Conservation (phyloP, 441 rosid genomes). For the Erodium moschatum region DNA sequence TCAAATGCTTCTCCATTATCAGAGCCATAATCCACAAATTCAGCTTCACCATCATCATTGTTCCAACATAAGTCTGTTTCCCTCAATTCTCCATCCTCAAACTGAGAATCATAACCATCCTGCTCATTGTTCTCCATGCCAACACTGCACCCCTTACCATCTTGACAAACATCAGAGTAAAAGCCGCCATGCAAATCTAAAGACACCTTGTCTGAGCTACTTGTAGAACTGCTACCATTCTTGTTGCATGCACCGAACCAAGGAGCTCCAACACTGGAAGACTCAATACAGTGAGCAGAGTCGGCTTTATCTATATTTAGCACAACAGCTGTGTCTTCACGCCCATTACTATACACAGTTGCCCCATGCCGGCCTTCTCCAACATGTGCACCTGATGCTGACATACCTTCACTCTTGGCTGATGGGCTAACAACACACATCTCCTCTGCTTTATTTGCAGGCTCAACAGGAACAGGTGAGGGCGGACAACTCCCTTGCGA, state of each 20-base stretch:
- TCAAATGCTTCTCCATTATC: conserved; percentile 2
- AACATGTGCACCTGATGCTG: conserved; percentile 22
- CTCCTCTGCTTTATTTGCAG: too few species aligned
- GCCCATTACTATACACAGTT: too few species aligned
- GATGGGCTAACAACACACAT: conserved; percentile 4
- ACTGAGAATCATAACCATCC: conserved; percentile 35
- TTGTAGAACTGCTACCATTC: conserved; percentile 16
- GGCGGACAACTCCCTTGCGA: too few species aligned
- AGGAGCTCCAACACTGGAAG: conserved; percentile 13
- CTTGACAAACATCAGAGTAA: conserved; percentile 21
- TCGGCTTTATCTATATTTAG: conserved; percentile 13
- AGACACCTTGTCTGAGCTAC: conserved; percentile 15
- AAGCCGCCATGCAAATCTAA: conserved; percentile 10
- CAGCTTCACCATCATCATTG: conserved; percentile 30
- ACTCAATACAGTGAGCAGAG: conserved; percentile 10
- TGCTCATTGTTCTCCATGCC: too few species aligned
- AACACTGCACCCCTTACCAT: conserved; percentile 19
- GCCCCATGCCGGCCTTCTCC: not conserved
- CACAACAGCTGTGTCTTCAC: conserved; percentile 2
- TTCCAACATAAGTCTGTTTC: conserved; percentile 38
- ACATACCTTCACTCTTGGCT: conserved; percentile 25
- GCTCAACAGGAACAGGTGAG: too few species aligned
- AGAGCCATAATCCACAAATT: conserved; percentile 44
- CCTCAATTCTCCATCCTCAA: conserved; percentile 60
- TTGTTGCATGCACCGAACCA: conserved; percentile 6